phyloP scores from a whole-genome alignment of 495 filamentous ascomycete species.

The Xylaria bambusicola region DNA sequence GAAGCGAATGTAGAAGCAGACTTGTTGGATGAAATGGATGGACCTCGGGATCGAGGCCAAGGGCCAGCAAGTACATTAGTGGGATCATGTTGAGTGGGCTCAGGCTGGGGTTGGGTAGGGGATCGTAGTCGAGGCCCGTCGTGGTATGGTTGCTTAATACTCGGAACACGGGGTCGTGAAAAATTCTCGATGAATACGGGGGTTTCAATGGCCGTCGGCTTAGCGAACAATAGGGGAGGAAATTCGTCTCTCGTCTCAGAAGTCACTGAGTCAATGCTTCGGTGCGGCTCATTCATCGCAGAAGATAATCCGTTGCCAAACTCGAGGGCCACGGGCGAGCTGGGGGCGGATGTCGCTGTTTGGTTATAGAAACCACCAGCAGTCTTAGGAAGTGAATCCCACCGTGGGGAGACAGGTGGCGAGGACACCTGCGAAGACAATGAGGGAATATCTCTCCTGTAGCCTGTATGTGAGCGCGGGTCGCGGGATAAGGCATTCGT shows the following conservation, averaged over 20 bases:
- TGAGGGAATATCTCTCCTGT: conserved; percentile 24
- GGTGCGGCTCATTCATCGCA: conserved; percentile 26
- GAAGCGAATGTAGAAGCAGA: conserved; percentile 48
- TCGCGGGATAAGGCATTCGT: conserved; percentile 23
- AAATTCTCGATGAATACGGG: conserved; percentile 50
- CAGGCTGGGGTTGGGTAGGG: conserved; percentile 27
- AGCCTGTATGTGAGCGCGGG: conserved; percentile 24
- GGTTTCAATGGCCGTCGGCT: conserved; percentile 29
- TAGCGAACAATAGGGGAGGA: conserved; percentile 26
- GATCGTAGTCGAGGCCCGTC: conserved; percentile 38
- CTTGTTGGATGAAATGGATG: conserved; percentile 49
- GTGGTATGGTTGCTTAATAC: conserved; percentile 42
- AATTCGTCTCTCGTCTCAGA: conserved; percentile 34
- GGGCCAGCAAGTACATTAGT: conserved; percentile 27
- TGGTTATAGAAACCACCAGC: conserved; percentile 19
- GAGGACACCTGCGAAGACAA: conserved; percentile 27
- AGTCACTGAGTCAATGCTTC: conserved; percentile 21
- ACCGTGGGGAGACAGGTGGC: conserved; percentile 43
- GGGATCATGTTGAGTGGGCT: conserved; percentile 36
- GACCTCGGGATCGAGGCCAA: conserved; percentile 43
- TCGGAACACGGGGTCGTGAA: conserved; percentile 52
- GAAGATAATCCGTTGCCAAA: conserved; percentile 25
- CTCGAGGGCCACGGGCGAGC: conserved; percentile 24
- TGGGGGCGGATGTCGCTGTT: conserved; percentile 19
- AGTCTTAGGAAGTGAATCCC: conserved; percentile 43